A percentile compares a stretch with the other conserved stretches of the same genome.
Conservation (phyloP, 1,284 basidiomycete species). For the Nidula niveotomentosa region DNA sequence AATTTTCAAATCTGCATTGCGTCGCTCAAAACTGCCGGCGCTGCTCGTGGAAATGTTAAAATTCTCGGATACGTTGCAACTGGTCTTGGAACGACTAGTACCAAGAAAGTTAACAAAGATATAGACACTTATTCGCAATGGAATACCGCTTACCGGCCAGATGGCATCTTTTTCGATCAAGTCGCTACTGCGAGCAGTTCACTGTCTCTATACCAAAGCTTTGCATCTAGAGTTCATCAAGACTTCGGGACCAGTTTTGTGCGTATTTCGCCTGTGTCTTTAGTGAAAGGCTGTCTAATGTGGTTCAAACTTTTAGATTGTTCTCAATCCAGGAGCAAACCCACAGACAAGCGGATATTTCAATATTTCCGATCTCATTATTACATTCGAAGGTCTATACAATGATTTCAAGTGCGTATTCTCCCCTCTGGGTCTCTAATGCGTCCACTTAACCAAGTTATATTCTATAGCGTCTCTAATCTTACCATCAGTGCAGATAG, state of each 20-base stretch:
- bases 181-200: not conserved
- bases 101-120: not conserved
- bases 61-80: not conserved
- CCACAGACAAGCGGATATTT: conserved; percentile 11
- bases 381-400: conserved; percentile 15
- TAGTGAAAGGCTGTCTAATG: not conserved
- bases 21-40: not conserved
- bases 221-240: conserved; percentile 2
- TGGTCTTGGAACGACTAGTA: not conserved
- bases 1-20: not conserved
- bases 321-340: conserved; percentile 16
- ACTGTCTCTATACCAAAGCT: conserved; percentile 8
- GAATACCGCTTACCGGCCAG: not conserved
- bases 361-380: conserved; percentile 14
- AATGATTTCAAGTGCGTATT: conserved; percentile 11
- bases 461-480: not conserved
- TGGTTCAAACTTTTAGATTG: conserved; percentile 8
- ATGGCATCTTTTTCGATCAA: not conserved
- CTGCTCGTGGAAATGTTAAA: not conserved
- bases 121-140: not conserved
- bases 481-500: not conserved
- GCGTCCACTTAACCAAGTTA: too few relatives aligned
- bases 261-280: not conserved
- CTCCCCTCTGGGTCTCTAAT: too few relatives aligned
- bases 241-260: conserved; percentile 9